Conservation (phyloP, 768 basidiomycete genomes). For the Mycena capillaripes region DNA sequence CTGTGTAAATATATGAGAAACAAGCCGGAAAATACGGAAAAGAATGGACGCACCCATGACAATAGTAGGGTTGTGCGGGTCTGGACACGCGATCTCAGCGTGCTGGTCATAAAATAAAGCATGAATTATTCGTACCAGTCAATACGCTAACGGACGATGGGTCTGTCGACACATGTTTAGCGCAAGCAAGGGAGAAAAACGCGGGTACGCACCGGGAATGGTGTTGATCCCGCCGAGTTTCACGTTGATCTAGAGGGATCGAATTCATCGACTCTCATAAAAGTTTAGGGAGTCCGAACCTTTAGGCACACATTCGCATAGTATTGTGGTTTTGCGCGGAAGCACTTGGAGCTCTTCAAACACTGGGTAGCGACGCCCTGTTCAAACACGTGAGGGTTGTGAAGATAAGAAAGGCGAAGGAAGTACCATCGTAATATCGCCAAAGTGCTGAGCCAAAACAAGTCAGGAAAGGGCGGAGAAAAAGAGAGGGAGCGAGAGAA, state of each 20-base stretch:
- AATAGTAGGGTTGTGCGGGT: constrained; percentile 81
- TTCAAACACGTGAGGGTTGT: too few relatives aligned
- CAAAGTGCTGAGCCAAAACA: constrained; percentile 65
- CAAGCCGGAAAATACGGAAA: neutral
- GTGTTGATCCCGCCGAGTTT: constrained; percentile 89
- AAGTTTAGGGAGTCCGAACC: constrained; percentile 49
- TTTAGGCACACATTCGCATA: constrained; percentile 87
- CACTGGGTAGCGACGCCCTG: constrained; percentile 90
- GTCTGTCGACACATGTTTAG: constrained; percentile 47
- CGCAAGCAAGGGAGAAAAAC: neutral
- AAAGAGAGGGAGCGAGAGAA: neutral
- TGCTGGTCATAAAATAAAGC: neutral
- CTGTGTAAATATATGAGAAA: neutral
- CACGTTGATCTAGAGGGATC: constrained; percentile 87
- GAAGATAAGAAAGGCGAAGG: too few relatives aligned
- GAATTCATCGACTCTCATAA: too few relatives aligned
- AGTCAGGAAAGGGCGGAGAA: neutral
- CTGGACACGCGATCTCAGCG: constrained; percentile 39
- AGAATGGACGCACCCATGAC: constrained; percentile 71
- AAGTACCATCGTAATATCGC: constrained; percentile 76
- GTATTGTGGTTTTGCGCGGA: constrained; percentile 79
- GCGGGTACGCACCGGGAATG: constrained; percentile 56
- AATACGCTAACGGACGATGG: constrained; percentile 64
- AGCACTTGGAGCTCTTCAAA: constrained; percentile 76
- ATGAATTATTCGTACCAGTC: neutral